A percentile compares a stretch with the other conserved stretches of the same genome.
These are phyloP conservation scores for Epichloe aotearoae DNA, from an alignment of 2,329 filamentous ascomycete species.

Conservation along the genomic window DNA sequence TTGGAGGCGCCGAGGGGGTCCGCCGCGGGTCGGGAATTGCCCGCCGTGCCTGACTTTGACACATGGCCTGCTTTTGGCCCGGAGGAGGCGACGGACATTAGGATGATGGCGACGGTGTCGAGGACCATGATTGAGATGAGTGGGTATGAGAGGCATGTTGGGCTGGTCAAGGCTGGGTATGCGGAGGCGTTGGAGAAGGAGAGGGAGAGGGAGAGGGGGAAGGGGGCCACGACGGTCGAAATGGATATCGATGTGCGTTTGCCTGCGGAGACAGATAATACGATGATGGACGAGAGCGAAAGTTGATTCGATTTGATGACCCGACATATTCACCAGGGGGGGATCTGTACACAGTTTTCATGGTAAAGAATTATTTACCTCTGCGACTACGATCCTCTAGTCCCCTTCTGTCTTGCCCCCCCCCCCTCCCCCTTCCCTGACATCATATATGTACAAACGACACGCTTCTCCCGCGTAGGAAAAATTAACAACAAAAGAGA, in stretches of 20 bases:
- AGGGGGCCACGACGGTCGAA: not conserved
- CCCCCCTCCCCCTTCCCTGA: conserved; percentile 6
- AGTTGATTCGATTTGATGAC: too few relatives aligned
- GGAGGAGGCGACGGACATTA: conserved; percentile 11
- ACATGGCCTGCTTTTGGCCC: conserved; percentile 2
- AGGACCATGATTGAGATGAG: conserved; percentile 10
- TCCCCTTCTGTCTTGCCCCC: not conserved
- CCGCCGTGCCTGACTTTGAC: not conserved
- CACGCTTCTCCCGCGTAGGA: conserved; percentile 11
- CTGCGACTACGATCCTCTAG: not conserved
- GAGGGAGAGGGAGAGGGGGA: conserved; percentile 6
- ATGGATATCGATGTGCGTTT: not conserved
- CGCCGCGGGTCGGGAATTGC: not conserved
- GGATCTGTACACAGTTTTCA: not conserved
- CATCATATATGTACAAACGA: conserved; percentile 27
- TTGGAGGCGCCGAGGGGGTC: conserved; percentile 12
- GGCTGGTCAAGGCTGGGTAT: conserved; percentile 5
- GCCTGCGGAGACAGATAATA: not conserved
- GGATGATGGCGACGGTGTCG: conserved; percentile 11
- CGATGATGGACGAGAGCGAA: not conserved
- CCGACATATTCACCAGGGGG: not conserved
- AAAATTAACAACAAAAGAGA: conserved; percentile 18
- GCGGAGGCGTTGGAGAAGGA: conserved; percentile 14
- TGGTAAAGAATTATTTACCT: conserved; percentile 11
- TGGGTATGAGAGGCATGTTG: conserved; percentile 14